These are phyloP conservation scores for Epichloe bromicola DNA, from an alignment of 2,329 filamentous ascomycete species.

Conservation along the genomic window DNA sequence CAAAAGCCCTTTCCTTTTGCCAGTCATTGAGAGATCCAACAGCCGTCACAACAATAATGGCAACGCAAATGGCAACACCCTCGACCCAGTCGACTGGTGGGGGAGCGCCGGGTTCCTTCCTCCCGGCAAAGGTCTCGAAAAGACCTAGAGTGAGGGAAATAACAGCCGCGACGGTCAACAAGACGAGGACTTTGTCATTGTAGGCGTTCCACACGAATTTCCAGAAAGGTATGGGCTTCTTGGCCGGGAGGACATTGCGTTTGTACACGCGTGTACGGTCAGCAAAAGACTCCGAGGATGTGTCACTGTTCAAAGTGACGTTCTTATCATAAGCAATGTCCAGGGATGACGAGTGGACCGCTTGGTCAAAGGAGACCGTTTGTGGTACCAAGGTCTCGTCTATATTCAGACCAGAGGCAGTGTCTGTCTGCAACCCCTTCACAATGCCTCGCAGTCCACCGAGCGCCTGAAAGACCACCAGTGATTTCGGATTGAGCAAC, in stretches of 20 bases:
- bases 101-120: conserved; percentile 32
- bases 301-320: conserved; percentile 11
- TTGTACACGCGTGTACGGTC: conserved; percentile 15
- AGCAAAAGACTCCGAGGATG: conserved; percentile 12
- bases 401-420: conserved; percentile 50
- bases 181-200: conserved; percentile 60
- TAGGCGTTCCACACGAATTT: conserved; percentile 56
- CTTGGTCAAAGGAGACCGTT: conserved; percentile 56
- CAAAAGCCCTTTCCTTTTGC: conserved; percentile 55
- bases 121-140: conserved; percentile 49
- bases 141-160: conserved; percentile 57
- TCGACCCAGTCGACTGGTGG: conserved; percentile 57
- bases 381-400: conserved; percentile 56
- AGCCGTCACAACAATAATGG: conserved; percentile 31
- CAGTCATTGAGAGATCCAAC: conserved; percentile 44
- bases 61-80: conserved; percentile 52
- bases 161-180: conserved; percentile 54
- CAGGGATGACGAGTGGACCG: background rate
- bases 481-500: conserved; percentile 66
- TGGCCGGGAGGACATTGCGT: conserved; percentile 49
- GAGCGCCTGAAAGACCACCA: conserved; percentile 60
- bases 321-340: background rate
- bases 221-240: conserved; percentile 48
- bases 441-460: conserved; percentile 62
- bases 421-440: conserved; percentile 56